A percentile compares a stretch with the other conserved stretches of the same genome.
phyloP scores from a whole-genome alignment of 176 grass and related monocot genomes.

The Oryza longistaminata region DNA sequence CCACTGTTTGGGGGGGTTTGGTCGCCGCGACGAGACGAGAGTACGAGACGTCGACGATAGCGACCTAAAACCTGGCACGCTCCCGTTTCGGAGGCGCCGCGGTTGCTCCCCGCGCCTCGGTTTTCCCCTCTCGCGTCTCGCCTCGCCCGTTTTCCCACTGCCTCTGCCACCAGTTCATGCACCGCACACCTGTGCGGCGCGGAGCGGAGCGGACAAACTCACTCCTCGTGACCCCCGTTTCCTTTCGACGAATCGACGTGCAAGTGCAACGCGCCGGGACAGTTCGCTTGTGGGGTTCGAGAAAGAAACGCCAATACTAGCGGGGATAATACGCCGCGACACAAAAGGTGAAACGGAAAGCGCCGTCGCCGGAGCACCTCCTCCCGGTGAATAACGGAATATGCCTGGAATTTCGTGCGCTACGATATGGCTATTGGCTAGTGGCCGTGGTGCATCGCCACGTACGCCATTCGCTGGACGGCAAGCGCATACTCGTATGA shows the following conservation, averaged over 20 bases:
- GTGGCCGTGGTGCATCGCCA: background rate
- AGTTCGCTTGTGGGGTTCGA: background rate
- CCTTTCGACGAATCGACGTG: background rate
- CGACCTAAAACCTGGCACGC: slow-evolving; percentile 19
- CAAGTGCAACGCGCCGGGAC: too few species aligned
- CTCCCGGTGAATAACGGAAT: background rate
- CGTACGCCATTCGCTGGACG: background rate
- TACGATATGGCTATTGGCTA: too few species aligned
- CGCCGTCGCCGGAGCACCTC: background rate
- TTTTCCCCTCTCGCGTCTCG: background rate
- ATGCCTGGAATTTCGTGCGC: background rate
- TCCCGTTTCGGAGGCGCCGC: background rate
- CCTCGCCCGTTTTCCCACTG: too few species aligned
- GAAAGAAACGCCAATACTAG: background rate
- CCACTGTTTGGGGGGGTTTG: too few species aligned
- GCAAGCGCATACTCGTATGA: background rate
- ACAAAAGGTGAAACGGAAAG: background rate
- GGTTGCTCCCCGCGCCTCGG: background rate
- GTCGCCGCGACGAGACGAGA: too few species aligned
- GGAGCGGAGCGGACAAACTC: background rate
- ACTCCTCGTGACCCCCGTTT: background rate
- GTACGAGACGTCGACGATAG: background rate
- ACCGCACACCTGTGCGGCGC: too few species aligned
- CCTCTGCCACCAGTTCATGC: too few species aligned
- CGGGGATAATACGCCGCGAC: background rate